phyloP scores from a whole-genome alignment of 2,329 filamentous ascomycete species.

The Diaporthe helianthi region DNA sequence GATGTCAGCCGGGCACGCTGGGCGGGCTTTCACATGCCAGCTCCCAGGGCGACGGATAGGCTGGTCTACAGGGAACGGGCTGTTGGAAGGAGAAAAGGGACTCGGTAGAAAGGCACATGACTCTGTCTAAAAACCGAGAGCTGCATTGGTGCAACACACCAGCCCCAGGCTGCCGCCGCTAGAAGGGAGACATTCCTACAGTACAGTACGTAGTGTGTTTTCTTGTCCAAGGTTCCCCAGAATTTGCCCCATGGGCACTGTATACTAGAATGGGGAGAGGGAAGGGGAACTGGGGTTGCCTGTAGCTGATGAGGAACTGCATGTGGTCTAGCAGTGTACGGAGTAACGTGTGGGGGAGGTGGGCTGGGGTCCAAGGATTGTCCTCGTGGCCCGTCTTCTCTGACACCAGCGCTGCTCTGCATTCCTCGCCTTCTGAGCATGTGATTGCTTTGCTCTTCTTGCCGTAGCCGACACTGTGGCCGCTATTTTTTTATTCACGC shows the following conservation, averaged over 20 bases:
- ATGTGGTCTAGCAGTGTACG: not conserved
- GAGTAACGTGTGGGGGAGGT: not conserved
- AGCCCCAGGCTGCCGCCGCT: conserved; percentile 6
- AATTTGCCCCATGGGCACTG: conserved; percentile 3
- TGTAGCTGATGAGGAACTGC: not conserved
- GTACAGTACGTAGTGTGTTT: not conserved
- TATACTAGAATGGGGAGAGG: no score
- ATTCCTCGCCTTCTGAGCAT: conserved; percentile 10
- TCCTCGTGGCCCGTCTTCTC: conserved; percentile 28
- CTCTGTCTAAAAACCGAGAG: conserved; percentile 11
- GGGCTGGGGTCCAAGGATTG: conserved; percentile 16
- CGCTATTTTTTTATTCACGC: conserved; percentile 10
- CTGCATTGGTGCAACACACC: conserved; percentile 24
- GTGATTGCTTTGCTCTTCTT: conserved; percentile 10
- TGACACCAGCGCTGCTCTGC: conserved; percentile 19
- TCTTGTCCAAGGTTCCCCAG: conserved; percentile 17
- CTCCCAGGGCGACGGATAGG: not conserved
- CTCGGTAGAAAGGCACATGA: conserved; percentile 31
- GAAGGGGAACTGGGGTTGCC: not conserved
- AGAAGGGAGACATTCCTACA: not conserved
- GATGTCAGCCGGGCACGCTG: conserved; percentile 29
- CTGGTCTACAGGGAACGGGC: not conserved
- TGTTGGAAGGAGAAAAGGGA: not conserved
- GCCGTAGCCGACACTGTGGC: conserved; percentile 16
- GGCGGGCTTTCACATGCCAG: conserved; percentile 34